phyloP scores from a whole-genome alignment of 495 filamentous ascomycete genomes.

The Penicillium robsamsonii region DNA sequence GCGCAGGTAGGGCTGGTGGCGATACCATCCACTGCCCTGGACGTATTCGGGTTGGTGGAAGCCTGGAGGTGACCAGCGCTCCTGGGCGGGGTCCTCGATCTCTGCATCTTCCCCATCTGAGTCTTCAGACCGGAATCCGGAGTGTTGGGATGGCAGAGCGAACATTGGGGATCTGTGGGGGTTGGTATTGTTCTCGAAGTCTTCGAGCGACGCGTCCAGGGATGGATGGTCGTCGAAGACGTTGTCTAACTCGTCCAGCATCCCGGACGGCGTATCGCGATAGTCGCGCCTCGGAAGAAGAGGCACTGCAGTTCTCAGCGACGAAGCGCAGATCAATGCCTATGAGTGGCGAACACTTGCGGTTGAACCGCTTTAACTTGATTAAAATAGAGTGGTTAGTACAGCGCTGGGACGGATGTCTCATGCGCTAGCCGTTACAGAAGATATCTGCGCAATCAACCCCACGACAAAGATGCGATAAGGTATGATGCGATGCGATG shows the following conservation, averaged over 20 bases:
- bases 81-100: constrained; percentile 27
- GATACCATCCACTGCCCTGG: constrained; percentile 59
- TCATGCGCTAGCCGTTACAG: constrained; percentile 18
- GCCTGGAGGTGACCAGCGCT: constrained; percentile 61
- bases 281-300: constrained; percentile 23
- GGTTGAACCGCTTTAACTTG: constrained; percentile 5
- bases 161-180: constrained; percentile 53
- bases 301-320: constrained; percentile 17
- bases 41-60: constrained; percentile 50
- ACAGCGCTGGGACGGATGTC: constrained; percentile 11
- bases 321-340: constrained; percentile 21
- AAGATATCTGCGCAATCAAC: constrained; percentile 16
- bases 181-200: constrained; percentile 64
- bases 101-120: constrained; percentile 49
- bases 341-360: constrained; percentile 10
- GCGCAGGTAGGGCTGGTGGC: constrained; percentile 50
- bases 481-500: constrained; percentile 17
- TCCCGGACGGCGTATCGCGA: constrained; percentile 42
- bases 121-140: constrained; percentile 68
- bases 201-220: constrained; percentile 69
- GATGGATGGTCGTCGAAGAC: constrained; percentile 66
- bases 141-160: constrained; percentile 69
- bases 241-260: constrained; percentile 50
- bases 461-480: constrained; percentile 19
- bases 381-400: constrained; percentile 22